Base-by-base conservation (phyloP, 805 yeast genomes). In the Yamadazyma endophytica region DNA sequence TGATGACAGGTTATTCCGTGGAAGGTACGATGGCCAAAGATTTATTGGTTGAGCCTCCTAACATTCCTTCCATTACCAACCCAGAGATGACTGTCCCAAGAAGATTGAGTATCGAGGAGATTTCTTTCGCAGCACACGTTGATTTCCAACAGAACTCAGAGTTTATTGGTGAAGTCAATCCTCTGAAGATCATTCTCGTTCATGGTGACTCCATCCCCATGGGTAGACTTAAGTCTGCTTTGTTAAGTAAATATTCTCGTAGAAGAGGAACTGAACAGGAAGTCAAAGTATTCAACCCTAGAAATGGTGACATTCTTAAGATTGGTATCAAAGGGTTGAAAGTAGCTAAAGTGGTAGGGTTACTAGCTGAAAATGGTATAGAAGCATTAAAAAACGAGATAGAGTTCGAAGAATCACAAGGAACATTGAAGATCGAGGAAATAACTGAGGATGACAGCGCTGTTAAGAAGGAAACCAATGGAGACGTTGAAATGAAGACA, bases 61-160 rank as follows among this genome's bases (percentile, higher is more conserved):
- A 86, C n/a, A 86, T 92, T 29, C 94, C 92, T 1, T 82, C 97
- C 0, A 63, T 77, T 15, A 64, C 69, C n/a, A 86, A 85, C 43
- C 85, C 95, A 0, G 96, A 88, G 39, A 62, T 79, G 13, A 74
- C 77, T 37, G 82, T 92, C 24, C 97, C 97, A 4, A 77, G 98
- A 50, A 71, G 97, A 42, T 61, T 94, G 34, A 75, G 74, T 28
- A 80, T 92, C 12, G 97, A 90, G 43, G 99, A 92, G 56, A 82
- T 92, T 4, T 89, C 97, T 1, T 92, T 92, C 68, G 97, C 98
- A n/a, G 99, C 99, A 0, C 99, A 92, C 58, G 99, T 92, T 14
- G 99, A 92, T 54, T 92, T 82, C 57, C 87, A 84, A 47, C 96
- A 92, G 51, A 92, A 92, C 46, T 68, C 95, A 1, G 85, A 83